Percentiles rank a stretch among this genome's conserved stretches.
Evolutionary conservation across 192 early-diverging fungal species (phyloP).

Genomic region (Mortierella alpina): DNA sequence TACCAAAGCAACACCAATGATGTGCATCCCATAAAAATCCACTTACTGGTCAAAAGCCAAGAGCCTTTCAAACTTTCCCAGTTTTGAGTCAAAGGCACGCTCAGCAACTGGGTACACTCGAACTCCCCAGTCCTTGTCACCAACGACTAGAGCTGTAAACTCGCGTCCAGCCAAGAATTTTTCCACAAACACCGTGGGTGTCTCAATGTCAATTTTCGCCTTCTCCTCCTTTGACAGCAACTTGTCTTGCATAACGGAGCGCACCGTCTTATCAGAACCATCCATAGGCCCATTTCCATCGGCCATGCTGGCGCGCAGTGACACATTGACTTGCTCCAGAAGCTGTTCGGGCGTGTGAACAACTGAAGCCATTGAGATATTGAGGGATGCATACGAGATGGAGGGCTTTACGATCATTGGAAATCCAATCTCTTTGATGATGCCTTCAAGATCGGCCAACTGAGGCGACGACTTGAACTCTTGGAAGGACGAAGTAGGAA

Average conservation of each 20-base stretch:
- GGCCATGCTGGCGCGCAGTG: constrained; percentile 20
- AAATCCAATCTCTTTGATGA: constrained; percentile 31
- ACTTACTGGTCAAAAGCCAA: constrained; percentile 59
- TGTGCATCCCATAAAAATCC: neutral
- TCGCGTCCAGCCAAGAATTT: constrained; percentile 58
- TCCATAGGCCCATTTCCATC: neutral
- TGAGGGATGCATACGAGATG: constrained; percentile 59
- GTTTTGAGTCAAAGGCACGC: constrained; percentile 50
- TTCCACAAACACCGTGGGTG: constrained; percentile 59
- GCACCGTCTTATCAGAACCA: neutral
- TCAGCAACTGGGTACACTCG: constrained; percentile 59
- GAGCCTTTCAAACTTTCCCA: constrained; percentile 50
- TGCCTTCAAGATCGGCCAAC: constrained; percentile 18
- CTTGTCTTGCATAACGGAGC: neutral
- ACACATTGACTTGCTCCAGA: constrained; percentile 40
- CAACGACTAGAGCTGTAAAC: constrained; percentile 57
- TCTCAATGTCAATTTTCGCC: constrained; percentile 26
- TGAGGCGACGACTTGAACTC: constrained; percentile 13
- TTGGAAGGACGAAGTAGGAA: constrained; percentile 33
- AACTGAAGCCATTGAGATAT: constrained; percentile 54
- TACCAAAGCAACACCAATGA: neutral
- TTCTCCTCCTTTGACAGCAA: neutral
- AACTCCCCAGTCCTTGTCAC: constrained; percentile 51
- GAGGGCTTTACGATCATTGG: constrained; percentile 63
- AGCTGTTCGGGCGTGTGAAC: constrained; percentile 34